These are phyloP conservation scores for Durusdinium trenchii DNA, from an alignment of 73 alveolate species.

Conservation along the genomic window DNA sequence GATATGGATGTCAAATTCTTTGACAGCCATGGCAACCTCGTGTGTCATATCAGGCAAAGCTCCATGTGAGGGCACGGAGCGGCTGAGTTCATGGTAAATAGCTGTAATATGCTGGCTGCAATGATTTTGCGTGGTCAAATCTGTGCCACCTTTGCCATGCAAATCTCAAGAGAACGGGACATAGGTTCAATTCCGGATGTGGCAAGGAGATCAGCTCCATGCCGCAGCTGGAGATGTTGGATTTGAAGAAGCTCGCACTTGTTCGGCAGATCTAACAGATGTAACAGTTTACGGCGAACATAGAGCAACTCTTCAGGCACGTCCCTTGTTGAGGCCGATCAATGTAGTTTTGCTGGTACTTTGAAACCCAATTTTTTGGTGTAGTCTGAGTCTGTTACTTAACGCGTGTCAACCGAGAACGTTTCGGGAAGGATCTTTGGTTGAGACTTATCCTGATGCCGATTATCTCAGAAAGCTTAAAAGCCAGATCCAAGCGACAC, in stretches of 20 bases:
- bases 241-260: neutral
- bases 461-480: no score
- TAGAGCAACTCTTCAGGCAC: neutral
- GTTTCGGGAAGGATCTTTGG: no score
- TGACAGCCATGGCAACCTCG: no score
- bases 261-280: neutral
- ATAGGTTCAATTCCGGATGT: neutral
- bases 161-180: neutral
- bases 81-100: neutral
- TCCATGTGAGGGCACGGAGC: no score
- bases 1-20: no score
- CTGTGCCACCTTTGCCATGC: neutral
- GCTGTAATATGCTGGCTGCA: neutral
- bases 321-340: neutral
- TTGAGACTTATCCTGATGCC: no score
- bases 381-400: neutral
- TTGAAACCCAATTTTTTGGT: neutral
- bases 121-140: neutral
- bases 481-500: no score
- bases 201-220: neutral
- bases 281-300: neutral
- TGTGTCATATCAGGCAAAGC: no score
- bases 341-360: neutral
- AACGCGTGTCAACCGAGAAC: neutral
- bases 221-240: constrained; percentile 65